Base-by-base conservation (phyloP, 2,329 filamentous ascomycete species). In the Colletotrichum falcatum region DNA sequence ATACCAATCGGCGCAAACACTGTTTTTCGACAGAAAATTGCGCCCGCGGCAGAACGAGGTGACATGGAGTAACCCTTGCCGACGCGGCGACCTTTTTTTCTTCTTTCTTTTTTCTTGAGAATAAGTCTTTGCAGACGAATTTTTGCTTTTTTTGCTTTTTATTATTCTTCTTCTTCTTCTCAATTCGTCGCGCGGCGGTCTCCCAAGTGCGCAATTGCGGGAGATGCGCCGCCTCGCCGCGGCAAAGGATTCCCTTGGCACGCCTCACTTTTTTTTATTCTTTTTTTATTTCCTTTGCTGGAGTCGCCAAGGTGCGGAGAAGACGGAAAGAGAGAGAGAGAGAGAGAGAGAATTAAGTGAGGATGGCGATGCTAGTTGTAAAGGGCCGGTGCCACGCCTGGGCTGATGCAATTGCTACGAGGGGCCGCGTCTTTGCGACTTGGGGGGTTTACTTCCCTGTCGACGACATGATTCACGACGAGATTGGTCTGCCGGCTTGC, bases 171-270 rank as follows among this genome's bases (percentile, higher is more conserved):
- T n/a, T n/a, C n/a, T n/a, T n/a, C n/a, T n/a, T n/a, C 8, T 26
- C 35, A 30, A 16, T 28, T 26, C 20, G 46, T 28, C 23, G 23
- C 23, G n/a, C 23, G 12, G 1, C 11, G 18, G 33, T 51, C 33
- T 61, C 23, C 2, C 30, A 18, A 7, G 42, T 5, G 42, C 8
- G 42, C 33, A 42, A 53, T 39, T 42, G 28, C 26, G 58, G 42
- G 44, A 49, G 58, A 61, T 61, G 58, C 20, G 46, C 46, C 26
- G 7, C 35, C 35, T n/a, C 26, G 20, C 37, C 18, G 23, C 23
- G 35, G 60, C 35, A 30, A 30, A 26, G n/a, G 33, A 39, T 54
- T 54, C 44, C 35, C 60, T 54, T 54, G 60, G 60, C 60, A n/a
- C 20, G 44, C 35, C 48, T 62, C 48, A 62, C 51, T 26, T 1